phyloP scores from a whole-genome alignment of 495 filamentous ascomycete genomes.

The Xylaria castorea region DNA sequence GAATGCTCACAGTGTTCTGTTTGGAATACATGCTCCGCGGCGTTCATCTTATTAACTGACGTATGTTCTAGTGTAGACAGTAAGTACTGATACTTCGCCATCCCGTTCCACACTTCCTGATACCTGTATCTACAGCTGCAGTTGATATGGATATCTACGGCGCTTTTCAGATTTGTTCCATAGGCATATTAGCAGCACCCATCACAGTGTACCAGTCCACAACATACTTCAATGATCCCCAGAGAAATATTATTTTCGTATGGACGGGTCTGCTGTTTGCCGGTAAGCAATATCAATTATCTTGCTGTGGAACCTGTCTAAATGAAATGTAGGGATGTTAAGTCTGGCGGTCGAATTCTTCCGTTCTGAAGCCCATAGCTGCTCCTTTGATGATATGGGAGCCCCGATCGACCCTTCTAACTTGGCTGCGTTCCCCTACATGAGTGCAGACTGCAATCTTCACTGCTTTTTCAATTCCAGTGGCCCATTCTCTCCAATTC shows the following conservation, averaged over 20 bases:
- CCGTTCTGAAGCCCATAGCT: conserved; percentile 48
- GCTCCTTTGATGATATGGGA: conserved; percentile 44
- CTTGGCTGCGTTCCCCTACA: conserved; percentile 49
- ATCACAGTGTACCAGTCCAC: conserved; percentile 60
- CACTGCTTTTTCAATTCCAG: conserved; percentile 48
- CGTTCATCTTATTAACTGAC: conserved; percentile 9
- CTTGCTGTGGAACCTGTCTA: conserved; percentile 20
- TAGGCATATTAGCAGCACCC: conserved; percentile 66
- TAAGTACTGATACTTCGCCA: conserved; percentile 35
- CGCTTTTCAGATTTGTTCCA: conserved; percentile 67
- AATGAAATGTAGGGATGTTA: conserved; percentile 51
- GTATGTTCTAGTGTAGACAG: conserved; percentile 42
- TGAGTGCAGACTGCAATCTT: conserved; percentile 46
- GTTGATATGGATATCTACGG: conserved; percentile 71
- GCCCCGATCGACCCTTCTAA: conserved; percentile 44
- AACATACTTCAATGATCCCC: conserved; percentile 66
- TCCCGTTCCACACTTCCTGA: neutral
- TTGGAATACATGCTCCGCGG: neutral
- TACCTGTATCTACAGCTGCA: conserved; percentile 47
- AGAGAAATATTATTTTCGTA: conserved; percentile 65
- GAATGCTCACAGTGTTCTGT: neutral
- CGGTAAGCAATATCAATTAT: conserved; percentile 44
- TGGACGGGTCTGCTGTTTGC: conserved; percentile 65
- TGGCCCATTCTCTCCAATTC: conserved; percentile 58
- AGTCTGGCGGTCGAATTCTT: conserved; percentile 67